Conservation (phyloP, 352 stramenopile genomes). For the Pythium volutum region DNA sequence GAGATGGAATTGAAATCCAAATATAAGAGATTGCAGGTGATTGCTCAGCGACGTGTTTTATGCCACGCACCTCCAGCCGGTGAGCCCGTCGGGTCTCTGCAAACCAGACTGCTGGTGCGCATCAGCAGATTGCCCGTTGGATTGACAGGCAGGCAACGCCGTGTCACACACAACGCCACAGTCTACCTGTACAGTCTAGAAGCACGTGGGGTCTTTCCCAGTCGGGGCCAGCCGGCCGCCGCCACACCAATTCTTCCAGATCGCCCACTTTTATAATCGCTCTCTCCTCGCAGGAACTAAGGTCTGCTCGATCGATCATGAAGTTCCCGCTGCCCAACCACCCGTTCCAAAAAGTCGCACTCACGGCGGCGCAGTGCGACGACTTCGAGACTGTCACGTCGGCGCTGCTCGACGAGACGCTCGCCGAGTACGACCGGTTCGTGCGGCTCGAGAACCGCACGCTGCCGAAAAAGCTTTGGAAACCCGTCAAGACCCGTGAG, state of each 20-base stretch:
- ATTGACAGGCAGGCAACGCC: too few species aligned
- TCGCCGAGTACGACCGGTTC: constrained; percentile 29
- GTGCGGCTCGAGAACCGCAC: constrained; percentile 23
- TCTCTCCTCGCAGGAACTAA: too few species aligned
- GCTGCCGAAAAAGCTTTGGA: constrained; percentile 30
- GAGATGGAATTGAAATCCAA: not conserved
- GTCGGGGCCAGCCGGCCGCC: too few species aligned
- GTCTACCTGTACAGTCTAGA: too few species aligned
- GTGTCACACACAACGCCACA: too few species aligned
- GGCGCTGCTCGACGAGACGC: constrained; percentile 20
- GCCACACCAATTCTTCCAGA: too few species aligned
- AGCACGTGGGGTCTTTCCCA: too few species aligned
- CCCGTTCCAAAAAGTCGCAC: constrained; percentile 27
- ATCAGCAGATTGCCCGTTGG: not conserved
- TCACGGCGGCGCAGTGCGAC: constrained; percentile 17
- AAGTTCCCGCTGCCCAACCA: constrained; percentile 25
- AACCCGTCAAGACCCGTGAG: constrained; percentile 31
- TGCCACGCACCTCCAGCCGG: not conserved
- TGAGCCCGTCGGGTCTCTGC: not conserved
- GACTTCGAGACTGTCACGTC: constrained; percentile 17
- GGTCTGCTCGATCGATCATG: constrained; percentile 10
- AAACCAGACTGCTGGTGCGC: constrained; percentile 8
- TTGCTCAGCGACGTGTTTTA: not conserved
- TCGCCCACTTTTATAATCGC: too few species aligned
- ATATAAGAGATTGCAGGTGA: not conserved